Evolutionary conservation across 345 rosid species (phyloP).

Genomic region (Populus davidiana): DNA sequence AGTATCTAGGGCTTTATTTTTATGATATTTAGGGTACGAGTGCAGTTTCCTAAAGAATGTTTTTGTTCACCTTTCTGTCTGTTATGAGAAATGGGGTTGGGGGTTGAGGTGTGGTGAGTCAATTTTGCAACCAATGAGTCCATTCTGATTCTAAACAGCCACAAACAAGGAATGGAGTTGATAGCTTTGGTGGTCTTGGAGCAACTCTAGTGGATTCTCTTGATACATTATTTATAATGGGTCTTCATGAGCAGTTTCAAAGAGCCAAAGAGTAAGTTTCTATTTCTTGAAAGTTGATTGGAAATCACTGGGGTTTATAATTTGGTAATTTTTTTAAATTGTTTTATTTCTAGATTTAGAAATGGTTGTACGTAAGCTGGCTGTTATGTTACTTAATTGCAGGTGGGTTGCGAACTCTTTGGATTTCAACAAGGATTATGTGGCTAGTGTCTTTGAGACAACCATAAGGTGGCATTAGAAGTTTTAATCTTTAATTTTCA

Average conservation of each 20-base stretch:
- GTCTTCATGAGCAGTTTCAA: slow-evolving; percentile 76
- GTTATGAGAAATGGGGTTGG: too few relatives aligned
- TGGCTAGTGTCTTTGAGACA: slow-evolving; percentile 97
- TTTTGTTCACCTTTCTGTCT: too few relatives aligned
- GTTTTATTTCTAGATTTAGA: background rate
- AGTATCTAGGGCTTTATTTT: background rate
- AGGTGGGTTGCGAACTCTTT: slow-evolving; percentile 95
- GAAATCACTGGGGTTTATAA: background rate
- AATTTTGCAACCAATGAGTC: background rate
- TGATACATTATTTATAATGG: slow-evolving; percentile 92
- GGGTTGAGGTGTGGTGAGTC: background rate
- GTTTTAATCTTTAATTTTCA: slow-evolving; percentile 61
- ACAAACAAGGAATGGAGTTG: slow-evolving; percentile 62
- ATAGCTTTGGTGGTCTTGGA: slow-evolving; percentile 94
- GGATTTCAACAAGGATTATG: slow-evolving; percentile 89
- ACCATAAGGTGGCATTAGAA: slow-evolving; percentile 92
- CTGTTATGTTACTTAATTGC: slow-evolving; percentile 21
- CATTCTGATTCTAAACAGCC: slow-evolving; percentile 45
- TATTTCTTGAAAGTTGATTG: background rate
- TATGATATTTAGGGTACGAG: background rate
- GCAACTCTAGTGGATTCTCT: slow-evolving; percentile 83
- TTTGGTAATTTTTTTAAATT: background rate
- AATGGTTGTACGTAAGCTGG: background rate
- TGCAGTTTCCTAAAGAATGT: too few relatives aligned
- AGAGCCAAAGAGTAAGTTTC: slow-evolving; percentile 86